Percentiles rank a stretch among this genome's conserved stretches.
Evolutionary conservation across 495 filamentous ascomycete genomes (phyloP).

Genomic region (Lentithecium fluviatile): DNA sequence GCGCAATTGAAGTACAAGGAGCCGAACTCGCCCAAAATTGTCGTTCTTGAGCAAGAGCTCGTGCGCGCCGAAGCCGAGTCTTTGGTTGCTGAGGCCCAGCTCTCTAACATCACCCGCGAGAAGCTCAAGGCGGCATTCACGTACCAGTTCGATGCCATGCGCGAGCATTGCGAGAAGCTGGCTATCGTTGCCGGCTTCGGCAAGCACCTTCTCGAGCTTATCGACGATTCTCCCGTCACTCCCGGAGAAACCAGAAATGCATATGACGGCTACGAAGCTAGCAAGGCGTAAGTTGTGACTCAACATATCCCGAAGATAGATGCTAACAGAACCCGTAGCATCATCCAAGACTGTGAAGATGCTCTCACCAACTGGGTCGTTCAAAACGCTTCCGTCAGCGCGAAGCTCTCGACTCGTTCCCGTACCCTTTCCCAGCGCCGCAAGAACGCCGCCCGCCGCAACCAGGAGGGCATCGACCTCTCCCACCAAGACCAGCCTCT

Average conservation of each 20-base stretch:
- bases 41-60: slow-evolving; percentile 96
- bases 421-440: slow-evolving; percentile 84
- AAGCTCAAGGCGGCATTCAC: slow-evolving; percentile 98
- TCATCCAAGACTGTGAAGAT: slow-evolving; percentile 99
- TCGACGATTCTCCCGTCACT: slow-evolving; percentile 95
- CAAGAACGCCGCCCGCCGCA: slow-evolving; percentile 62
- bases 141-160: slow-evolving; percentile 96
- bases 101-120: slow-evolving; percentile 98
- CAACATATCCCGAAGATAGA: background rate
- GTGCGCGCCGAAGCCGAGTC: slow-evolving; percentile 98
- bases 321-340: slow-evolving; percentile 48
- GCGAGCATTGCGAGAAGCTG: slow-evolving; percentile 97
- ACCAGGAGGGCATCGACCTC: slow-evolving; percentile 70
- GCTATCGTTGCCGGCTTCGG: slow-evolving; percentile 97
- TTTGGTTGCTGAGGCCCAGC: slow-evolving; percentile 92
- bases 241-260: slow-evolving; percentile 94
- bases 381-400: slow-evolving; percentile 80
- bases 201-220: slow-evolving; percentile 90
- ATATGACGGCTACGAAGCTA: slow-evolving; percentile 97
- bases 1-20: slow-evolving; percentile 99
- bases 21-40: slow-evolving; percentile 93
- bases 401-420: slow-evolving; percentile 79
- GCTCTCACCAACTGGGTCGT: slow-evolving; percentile 94
- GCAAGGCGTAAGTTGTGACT: slow-evolving; percentile 64
- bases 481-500: slow-evolving; percentile 81